phyloP scores from a whole-genome alignment of 148 eudicot genomes.

The Camellia lanceoleosa region DNA sequence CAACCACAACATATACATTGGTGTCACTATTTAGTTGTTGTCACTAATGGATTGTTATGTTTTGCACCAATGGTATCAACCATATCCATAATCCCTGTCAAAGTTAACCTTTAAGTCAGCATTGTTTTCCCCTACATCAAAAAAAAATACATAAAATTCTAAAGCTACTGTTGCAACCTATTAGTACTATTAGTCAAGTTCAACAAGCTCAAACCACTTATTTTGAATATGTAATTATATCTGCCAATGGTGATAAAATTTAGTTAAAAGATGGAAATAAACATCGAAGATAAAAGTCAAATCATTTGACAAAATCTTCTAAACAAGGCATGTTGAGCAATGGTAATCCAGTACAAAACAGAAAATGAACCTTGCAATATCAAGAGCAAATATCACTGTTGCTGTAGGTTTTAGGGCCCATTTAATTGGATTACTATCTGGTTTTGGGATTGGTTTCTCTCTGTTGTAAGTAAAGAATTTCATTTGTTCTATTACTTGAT shows the following conservation, averaged over 20 bases:
- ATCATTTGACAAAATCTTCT: conserved; percentile 1
- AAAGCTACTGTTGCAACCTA: no score
- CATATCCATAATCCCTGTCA: not conserved
- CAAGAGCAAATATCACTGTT: conserved; percentile 80
- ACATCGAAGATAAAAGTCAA: not conserved
- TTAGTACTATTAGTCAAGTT: not conserved
- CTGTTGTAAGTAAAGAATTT: no score
- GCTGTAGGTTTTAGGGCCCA: conserved; percentile 60
- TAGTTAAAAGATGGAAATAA: not conserved
- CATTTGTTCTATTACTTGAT: no score
- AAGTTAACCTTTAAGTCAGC: not conserved
- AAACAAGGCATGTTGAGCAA: not conserved
- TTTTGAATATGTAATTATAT: not conserved
- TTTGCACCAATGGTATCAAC: not conserved
- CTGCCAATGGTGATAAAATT: not conserved
- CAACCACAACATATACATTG: no score
- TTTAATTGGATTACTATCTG: no score
- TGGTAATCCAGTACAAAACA: conserved; percentile 3
- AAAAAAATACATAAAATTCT: not conserved
- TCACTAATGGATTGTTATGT: no score
- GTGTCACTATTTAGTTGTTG: no score
- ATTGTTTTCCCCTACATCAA: not conserved
- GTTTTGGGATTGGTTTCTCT: no score
- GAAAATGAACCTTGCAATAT: conserved; percentile 69
- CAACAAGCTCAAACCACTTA: not conserved